phyloP scores from a whole-genome alignment of 192 early-diverging fungal species.

The Backusella circina region DNA sequence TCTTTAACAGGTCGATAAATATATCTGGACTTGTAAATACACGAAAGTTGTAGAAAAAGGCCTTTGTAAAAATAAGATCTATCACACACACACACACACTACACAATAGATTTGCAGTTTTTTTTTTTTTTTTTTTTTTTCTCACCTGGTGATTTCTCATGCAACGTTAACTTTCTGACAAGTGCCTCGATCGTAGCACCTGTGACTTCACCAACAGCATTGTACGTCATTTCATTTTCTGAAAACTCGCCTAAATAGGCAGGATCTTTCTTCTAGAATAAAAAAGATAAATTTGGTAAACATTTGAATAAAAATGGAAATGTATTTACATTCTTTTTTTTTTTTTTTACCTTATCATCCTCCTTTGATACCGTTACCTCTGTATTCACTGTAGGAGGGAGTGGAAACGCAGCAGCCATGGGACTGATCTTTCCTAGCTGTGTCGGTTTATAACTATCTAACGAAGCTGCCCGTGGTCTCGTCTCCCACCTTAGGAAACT shows the following conservation, averaged over 20 bases:
- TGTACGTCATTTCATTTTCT: conserved; percentile 27
- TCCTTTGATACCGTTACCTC: not conserved
- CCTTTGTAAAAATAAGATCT: conserved; percentile 58
- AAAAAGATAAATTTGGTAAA: not conserved
- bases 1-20: conserved; percentile 58
- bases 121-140: not conserved
- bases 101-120: not conserved
- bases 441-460: not conserved
- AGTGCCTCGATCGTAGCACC: conserved; percentile 68
- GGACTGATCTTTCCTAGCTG: not conserved
- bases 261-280: not conserved
- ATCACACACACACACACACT: too few relatives aligned
- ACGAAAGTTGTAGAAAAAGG: conserved; percentile 87
- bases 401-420: not conserved
- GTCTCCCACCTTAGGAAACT: not conserved
- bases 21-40: conserved; percentile 70
- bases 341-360: not conserved
- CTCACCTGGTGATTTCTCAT: conserved; percentile 46
- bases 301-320: not conserved
- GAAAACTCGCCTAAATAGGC: not conserved
- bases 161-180: conserved; percentile 67
- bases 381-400: not conserved
- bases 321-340: not conserved
- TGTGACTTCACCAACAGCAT: conserved; percentile 65
- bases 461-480: not conserved